A percentile compares a stretch with the other conserved stretches of the same genome.
phyloP scores from a whole-genome alignment of 2,329 filamentous ascomycete genomes.

The Penicillium expansum region DNA sequence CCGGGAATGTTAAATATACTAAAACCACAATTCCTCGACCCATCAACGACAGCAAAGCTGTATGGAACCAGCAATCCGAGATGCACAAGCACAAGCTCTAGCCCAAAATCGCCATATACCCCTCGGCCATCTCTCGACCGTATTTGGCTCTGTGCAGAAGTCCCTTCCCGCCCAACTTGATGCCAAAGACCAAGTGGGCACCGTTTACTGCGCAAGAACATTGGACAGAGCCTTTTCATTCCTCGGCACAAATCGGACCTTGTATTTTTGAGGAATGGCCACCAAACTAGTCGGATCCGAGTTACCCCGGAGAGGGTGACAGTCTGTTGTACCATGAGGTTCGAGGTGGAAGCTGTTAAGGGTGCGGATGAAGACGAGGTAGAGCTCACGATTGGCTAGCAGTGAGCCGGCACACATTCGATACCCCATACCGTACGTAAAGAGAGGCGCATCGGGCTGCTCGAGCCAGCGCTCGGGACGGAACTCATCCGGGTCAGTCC shows the following conservation, averaged over 20 bases:
- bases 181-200: not conserved
- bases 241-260: constrained; percentile 58
- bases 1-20: not conserved
- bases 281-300: constrained; percentile 62
- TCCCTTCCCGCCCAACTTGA: not conserved
- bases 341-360: constrained; percentile 61
- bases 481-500: constrained; percentile 58
- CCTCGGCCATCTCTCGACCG: not conserved
- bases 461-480: constrained; percentile 63
- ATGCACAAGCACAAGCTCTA: not conserved
- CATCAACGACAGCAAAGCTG: not conserved
- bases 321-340: constrained; percentile 54
- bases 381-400: constrained; percentile 64
- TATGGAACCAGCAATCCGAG: not conserved
- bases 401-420: constrained; percentile 65
- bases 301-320: constrained; percentile 59
- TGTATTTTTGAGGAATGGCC: constrained; percentile 58
- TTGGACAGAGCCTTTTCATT: constrained; percentile 46
- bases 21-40: not conserved
- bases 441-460: constrained; percentile 61
- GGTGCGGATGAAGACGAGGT: constrained; percentile 62
- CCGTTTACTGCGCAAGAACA: constrained; percentile 34
- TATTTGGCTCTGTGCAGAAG: constrained; percentile 1
- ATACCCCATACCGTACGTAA: constrained; percentile 65
- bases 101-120: not conserved